Evolutionary conservation across 345 rosid genomes (phyloP).

Genomic region (Eucalyptus regnans): DNA sequence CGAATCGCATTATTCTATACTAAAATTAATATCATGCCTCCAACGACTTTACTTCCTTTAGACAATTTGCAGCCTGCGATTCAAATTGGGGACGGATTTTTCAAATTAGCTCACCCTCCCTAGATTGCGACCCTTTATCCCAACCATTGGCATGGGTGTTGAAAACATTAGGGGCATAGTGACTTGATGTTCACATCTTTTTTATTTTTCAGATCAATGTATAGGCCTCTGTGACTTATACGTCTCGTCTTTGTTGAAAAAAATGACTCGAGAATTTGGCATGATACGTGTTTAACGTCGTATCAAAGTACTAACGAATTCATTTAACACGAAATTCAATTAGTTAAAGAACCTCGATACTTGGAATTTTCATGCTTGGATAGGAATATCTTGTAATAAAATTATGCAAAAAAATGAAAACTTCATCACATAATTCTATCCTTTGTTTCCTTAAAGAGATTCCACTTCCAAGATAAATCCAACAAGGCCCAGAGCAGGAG

Average conservation of each 20-base stretch:
- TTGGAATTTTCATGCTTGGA: neutral
- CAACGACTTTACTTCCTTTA: neutral
- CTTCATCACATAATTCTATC: neutral
- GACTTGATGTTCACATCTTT: neutral
- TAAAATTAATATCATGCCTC: neutral
- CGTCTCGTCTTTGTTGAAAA: neutral
- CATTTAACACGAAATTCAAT: neutral
- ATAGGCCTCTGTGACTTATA: neutral
- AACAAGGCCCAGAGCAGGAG: neutral
- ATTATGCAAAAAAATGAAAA: neutral
- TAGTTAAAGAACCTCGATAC: neutral
- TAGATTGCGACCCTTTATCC: neutral
- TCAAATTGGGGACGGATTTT: neutral
- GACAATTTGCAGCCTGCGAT: neutral
- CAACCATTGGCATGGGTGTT: neutral
- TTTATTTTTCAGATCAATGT: neutral
- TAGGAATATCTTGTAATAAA: neutral
- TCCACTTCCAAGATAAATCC: neutral
- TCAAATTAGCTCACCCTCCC: neutral
- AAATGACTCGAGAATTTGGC: neutral
- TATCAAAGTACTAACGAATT: neutral
- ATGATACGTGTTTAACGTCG: fast-evolving
- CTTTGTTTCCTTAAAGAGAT: neutral
- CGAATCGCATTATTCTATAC: neutral
- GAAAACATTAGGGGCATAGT: neutral